Evolutionary conservation across 1,139 yeast genomes (phyloP).

Genomic region (Chernovozyma sophiae-reginae): DNA sequence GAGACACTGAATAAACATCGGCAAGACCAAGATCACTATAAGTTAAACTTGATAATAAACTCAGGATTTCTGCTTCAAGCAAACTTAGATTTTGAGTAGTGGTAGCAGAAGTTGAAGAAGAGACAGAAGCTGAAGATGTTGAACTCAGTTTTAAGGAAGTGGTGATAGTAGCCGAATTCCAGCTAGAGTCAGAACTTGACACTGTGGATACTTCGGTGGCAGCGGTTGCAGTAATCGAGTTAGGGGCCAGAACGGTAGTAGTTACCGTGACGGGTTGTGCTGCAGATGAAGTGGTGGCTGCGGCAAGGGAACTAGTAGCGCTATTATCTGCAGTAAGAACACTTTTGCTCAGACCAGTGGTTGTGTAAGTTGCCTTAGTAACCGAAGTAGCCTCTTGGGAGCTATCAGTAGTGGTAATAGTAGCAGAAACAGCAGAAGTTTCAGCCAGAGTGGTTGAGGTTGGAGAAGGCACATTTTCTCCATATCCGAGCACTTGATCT

Average conservation of each 20-base stretch:
- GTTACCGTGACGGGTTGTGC: too few relatives aligned
- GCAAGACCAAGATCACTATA: constrained; percentile 47
- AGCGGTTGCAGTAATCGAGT: too few relatives aligned
- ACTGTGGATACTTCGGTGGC: too few relatives aligned
- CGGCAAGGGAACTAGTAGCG: too few relatives aligned
- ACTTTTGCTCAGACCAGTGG: too few relatives aligned
- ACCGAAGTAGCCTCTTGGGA: neutral
- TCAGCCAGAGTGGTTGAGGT: neutral
- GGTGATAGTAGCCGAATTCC: too few relatives aligned
- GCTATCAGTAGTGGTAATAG: neutral
- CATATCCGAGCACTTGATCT: constrained; percentile 5
- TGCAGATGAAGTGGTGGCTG: too few relatives aligned
- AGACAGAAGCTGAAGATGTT: neutral
- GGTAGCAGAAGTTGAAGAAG: neutral
- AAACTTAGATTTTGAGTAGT: neutral
- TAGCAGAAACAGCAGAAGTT: neutral
- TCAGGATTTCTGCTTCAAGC: neutral
- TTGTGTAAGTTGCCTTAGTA: neutral
- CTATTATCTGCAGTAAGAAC: too few relatives aligned
- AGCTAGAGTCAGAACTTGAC: too few relatives aligned
- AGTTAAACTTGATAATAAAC: constrained; percentile 6
- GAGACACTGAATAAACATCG: constrained; percentile 58
- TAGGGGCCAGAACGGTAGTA: too few relatives aligned
- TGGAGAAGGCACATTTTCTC: neutral
- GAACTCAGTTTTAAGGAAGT: too few relatives aligned